Evolutionary conservation across 768 basidiomycete species (phyloP).

Genomic region (Trametes elegans): DNA sequence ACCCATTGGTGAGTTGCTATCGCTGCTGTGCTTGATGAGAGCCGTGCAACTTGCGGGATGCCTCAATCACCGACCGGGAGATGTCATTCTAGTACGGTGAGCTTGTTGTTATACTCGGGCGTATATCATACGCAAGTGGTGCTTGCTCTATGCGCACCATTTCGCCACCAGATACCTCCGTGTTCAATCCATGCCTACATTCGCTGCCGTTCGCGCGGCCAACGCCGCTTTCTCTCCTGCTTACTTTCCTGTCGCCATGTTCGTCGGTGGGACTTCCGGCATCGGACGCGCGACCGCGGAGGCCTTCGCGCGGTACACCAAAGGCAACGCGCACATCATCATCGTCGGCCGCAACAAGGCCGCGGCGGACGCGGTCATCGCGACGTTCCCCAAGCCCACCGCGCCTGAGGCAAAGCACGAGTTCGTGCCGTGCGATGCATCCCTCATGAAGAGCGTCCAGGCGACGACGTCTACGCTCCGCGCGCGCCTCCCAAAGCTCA

Average conservation of each 20-base stretch:
- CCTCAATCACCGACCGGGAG: too few relatives aligned
- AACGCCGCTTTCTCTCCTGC: slow-evolving; percentile 22
- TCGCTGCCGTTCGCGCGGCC: slow-evolving; percentile 16
- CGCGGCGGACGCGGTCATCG: slow-evolving; percentile 47
- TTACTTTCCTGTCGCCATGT: slow-evolving; percentile 30
- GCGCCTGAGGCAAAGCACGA: slow-evolving; percentile 32
- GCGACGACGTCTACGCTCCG: slow-evolving; percentile 32
- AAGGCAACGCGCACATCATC: slow-evolving; percentile 50
- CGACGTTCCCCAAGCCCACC: slow-evolving; percentile 37
- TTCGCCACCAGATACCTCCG: too few relatives aligned
- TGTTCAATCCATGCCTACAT: slow-evolving; percentile 23
- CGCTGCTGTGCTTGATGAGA: too few relatives aligned
- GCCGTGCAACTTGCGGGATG: too few relatives aligned
- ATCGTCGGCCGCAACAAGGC: slow-evolving; percentile 49
- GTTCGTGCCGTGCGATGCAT: slow-evolving; percentile 53
- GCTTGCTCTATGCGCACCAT: too few relatives aligned
- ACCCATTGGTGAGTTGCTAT: too few relatives aligned
- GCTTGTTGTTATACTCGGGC: too few relatives aligned
- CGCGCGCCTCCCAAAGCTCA: slow-evolving; percentile 42
- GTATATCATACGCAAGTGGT: too few relatives aligned
- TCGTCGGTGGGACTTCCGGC: slow-evolving; percentile 36
- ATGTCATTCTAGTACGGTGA: too few relatives aligned
- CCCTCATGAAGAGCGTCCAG: slow-evolving; percentile 49
- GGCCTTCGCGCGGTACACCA: slow-evolving; percentile 42
- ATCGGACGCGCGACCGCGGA: slow-evolving; percentile 45